phyloP scores from a whole-genome alignment of 371 early-diverging fungal genomes.

The Lichtheimia hyalospora region DNA sequence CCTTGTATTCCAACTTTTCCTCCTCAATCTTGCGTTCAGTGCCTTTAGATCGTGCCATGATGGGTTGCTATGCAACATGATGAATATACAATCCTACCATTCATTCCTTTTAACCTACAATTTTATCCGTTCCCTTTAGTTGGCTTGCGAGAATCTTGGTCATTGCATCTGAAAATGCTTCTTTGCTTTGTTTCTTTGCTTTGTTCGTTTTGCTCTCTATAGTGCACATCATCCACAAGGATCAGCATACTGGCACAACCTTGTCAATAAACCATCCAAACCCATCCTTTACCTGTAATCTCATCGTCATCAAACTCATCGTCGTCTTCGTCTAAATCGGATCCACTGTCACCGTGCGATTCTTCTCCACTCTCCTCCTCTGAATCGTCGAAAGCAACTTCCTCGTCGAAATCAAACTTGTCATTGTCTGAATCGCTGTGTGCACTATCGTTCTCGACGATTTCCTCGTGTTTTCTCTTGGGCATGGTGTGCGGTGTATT shows the following conservation, averaged over 20 bases:
- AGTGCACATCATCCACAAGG: background rate
- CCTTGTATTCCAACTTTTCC: constrained; percentile 76
- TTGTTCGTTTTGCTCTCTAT: constrained; percentile 19
- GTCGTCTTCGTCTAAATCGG: background rate
- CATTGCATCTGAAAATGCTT: constrained; percentile 65
- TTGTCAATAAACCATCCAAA: background rate
- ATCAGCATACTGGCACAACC: background rate
- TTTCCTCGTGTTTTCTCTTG: constrained; percentile 8
- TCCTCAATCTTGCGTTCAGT: constrained; percentile 75
- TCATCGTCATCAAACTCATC: constrained; percentile 8
- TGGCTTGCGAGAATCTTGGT: constrained; percentile 65
- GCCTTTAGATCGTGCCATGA: constrained; percentile 73
- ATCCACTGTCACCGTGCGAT: constrained; percentile 1
- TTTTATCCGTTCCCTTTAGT: constrained; percentile 50
- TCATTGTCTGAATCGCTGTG: background rate
- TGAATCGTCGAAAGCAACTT: constrained; percentile 14
- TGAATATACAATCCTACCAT: background rate
- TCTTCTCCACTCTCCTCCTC: constrained; percentile 1
- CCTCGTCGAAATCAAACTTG: constrained; percentile 20
- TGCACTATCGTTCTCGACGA: background rate
- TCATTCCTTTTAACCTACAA: constrained; percentile 17
- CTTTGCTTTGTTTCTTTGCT: constrained; percentile 44
- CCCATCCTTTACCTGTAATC: background rate
- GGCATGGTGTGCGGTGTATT: background rate
- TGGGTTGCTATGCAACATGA: constrained; percentile 53